Evolutionary conservation across 176 grass and related monocot genomes (phyloP).

Genomic region (Secale cereale): DNA sequence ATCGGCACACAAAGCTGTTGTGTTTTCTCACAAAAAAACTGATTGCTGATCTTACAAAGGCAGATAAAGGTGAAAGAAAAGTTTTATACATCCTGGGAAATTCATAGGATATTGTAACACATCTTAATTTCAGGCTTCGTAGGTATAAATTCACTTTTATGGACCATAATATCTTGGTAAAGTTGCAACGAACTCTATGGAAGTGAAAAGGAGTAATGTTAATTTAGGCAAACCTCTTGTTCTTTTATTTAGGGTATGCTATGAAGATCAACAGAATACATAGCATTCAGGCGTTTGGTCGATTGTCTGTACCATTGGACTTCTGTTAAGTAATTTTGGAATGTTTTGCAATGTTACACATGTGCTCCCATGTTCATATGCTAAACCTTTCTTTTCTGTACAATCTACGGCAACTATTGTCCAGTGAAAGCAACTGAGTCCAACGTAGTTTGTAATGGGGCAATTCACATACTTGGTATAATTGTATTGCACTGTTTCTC

Average conservation of each 20-base stretch:
- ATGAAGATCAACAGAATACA: neutral
- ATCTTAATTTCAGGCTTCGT: neutral
- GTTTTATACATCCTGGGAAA: neutral
- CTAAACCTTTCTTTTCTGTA: neutral
- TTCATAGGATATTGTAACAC: neutral
- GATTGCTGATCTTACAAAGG: neutral
- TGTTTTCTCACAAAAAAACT: neutral
- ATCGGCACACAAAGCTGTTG: neutral
- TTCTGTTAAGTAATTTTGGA: neutral
- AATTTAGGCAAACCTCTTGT: neutral
- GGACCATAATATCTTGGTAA: neutral
- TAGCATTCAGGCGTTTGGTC: neutral
- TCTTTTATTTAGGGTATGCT: neutral
- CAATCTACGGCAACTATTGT: neutral
- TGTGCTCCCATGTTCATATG: neutral
- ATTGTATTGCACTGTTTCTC: neutral
- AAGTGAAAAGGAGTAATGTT: neutral
- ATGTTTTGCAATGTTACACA: neutral
- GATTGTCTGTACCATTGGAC: neutral
- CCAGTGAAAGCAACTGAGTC: neutral
- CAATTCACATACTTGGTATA: neutral
- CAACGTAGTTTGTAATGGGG: neutral
- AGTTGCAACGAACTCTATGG: neutral
- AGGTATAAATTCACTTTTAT: neutral
- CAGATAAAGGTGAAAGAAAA: constrained; percentile 4